A percentile compares a stretch with the other conserved stretches of the same genome.
Conservation (phyloP, 1,284 basidiomycete species). For the Coniferiporia sulphurascens region DNA sequence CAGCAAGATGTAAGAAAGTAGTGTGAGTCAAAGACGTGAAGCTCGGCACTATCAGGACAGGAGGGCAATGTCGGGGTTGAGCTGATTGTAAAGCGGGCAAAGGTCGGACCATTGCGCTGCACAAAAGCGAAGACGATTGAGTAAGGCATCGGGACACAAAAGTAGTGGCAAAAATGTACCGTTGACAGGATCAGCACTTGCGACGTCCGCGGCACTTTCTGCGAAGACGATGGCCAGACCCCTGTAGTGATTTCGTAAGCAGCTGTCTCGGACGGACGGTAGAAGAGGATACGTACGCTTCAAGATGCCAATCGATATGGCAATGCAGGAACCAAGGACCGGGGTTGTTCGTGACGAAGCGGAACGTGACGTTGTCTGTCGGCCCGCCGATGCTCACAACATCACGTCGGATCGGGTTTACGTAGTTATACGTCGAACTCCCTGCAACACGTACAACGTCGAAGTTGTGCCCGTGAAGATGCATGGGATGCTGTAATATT, state of each 20-base stretch:
- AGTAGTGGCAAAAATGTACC: neutral
- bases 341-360: constrained; percentile 21
- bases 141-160: neutral
- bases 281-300: constrained; percentile 10
- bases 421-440: constrained; percentile 27
- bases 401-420: constrained; percentile 30
- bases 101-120: constrained; percentile 13
- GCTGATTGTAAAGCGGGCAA: constrained; percentile 12
- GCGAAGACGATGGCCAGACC: constrained; percentile 18
- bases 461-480: constrained; percentile 23
- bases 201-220: constrained; percentile 11
- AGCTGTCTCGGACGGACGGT: neutral
- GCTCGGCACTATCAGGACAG: neutral
- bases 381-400: constrained; percentile 27
- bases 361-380: constrained; percentile 29
- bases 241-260: neutral
- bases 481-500: constrained; percentile 24
- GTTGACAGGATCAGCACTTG: constrained; percentile 5
- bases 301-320: constrained; percentile 19
- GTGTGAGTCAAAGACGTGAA: too few species aligned
- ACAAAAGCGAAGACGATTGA: too few species aligned
- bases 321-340: constrained; percentile 18
- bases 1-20: too few species aligned
- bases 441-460: constrained; percentile 29
- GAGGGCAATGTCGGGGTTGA: constrained; percentile 10